A percentile compares a stretch with the other conserved stretches of the same genome.
phyloP scores from a whole-genome alignment of 139 green algal species.

The Nannochloris sp. region DNA sequence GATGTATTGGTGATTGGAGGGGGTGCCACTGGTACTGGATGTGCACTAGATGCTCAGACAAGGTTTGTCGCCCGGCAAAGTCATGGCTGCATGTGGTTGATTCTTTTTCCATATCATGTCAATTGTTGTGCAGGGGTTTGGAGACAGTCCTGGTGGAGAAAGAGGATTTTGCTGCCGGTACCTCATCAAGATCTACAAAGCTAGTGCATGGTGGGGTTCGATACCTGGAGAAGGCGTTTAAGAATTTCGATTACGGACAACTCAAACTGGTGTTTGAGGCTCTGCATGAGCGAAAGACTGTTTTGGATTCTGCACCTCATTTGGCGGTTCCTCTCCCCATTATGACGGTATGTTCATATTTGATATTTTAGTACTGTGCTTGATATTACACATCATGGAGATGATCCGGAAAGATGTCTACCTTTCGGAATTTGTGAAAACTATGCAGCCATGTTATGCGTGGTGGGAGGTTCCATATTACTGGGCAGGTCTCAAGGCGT shows the following conservation, averaged over 20 bases:
- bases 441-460: constrained; percentile 80
- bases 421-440: not conserved
- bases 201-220: constrained; percentile 90
- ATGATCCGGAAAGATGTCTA: not conserved
- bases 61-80: constrained; percentile 34
- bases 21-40: constrained; percentile 88
- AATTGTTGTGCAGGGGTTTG: constrained; percentile 45
- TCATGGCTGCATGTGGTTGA: not conserved
- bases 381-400: not conserved
- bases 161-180: constrained; percentile 90
- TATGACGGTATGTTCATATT: constrained; percentile 52
- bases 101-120: not conserved
- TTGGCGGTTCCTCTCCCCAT: constrained; percentile 69
- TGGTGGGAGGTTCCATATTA: constrained; percentile 98
- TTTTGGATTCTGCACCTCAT: constrained; percentile 82
- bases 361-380: not conserved
- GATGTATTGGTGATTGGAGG: constrained; percentile 90
- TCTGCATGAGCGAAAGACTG: constrained; percentile 65
- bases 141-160: constrained; percentile 76
- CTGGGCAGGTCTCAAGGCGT: constrained; percentile 86
- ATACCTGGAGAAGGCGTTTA: constrained; percentile 90
- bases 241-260: constrained; percentile 75
- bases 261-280: constrained; percentile 92
- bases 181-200: constrained; percentile 90
- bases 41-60: constrained; percentile 81